Conservation (phyloP, 2,329 filamentous ascomycete species). For the Xylogone sp. region DNA sequence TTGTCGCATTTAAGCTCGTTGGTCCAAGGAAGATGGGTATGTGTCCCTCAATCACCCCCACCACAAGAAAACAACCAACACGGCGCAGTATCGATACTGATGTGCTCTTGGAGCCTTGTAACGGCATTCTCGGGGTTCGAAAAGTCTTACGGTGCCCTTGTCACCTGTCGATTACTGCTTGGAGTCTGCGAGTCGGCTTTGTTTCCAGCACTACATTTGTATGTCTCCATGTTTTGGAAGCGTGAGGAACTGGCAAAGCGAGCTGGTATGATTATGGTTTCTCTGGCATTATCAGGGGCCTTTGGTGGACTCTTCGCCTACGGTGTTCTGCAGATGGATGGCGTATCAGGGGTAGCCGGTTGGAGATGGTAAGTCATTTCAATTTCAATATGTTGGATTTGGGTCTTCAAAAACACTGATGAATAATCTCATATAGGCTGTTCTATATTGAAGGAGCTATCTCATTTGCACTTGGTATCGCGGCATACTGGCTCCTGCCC, state of each 20-base stretch:
- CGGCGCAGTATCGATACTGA: conserved; percentile 1
- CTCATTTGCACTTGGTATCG: conserved; percentile 36
- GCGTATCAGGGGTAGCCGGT: conserved; percentile 37
- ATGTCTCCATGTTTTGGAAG: conserved; percentile 52
- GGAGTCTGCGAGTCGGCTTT: conserved; percentile 45
- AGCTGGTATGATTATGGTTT: conserved; percentile 49
- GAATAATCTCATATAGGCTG: conserved; percentile 25
- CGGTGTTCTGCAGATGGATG: conserved; percentile 42
- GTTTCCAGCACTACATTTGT: conserved; percentile 45
- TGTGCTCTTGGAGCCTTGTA: conserved; percentile 42
- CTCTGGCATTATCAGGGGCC: conserved; percentile 44
- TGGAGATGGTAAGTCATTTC: conserved; percentile 35
- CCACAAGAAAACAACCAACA: not conserved
- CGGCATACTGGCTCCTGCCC: conserved; percentile 44
- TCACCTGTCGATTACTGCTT: conserved; percentile 42
- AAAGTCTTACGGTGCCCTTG: conserved; percentile 35
- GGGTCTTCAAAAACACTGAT: not conserved
- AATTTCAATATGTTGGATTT: not conserved
- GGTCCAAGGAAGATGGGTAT: not conserved
- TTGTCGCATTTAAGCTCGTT: conserved; percentile 24
- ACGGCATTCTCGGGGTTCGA: conserved; percentile 45
- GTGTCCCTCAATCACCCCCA: not conserved
- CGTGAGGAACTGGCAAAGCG: conserved; percentile 50
- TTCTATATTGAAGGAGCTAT: conserved; percentile 48
- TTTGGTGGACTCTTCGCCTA: conserved; percentile 54